These are phyloP conservation scores for Podaxis sp. DNA, from an alignment of 768 basidiomycete species.

Conservation along the genomic window DNA sequence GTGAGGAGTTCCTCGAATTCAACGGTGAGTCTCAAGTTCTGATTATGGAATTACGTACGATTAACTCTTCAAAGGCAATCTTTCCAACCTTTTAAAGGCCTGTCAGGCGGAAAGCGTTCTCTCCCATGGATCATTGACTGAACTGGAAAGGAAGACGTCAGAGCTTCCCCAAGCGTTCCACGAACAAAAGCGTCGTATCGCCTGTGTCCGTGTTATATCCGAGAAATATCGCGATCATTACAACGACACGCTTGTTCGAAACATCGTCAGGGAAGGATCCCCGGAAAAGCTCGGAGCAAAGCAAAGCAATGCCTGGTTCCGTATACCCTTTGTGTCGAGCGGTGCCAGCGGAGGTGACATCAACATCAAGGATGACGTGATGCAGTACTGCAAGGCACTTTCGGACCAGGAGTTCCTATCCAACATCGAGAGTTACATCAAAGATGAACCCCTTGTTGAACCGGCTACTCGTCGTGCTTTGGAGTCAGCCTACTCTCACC, in stretches of 20 bases:
- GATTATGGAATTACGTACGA: background rate
- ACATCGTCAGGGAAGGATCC: background rate
- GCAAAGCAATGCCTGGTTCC: background rate
- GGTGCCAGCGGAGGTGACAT: background rate
- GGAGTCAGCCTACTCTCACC: background rate
- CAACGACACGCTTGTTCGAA: background rate
- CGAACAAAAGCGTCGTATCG: conserved; percentile 3
- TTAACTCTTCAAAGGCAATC: background rate
- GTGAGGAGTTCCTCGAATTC: background rate
- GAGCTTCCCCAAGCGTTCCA: background rate
- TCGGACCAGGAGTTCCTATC: background rate
- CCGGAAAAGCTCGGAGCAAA: background rate
- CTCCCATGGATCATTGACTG: too few species aligned
- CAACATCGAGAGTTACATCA: background rate
- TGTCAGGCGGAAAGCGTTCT: too few species aligned
- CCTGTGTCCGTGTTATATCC: background rate
- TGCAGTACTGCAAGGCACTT: background rate
- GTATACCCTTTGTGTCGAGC: background rate
- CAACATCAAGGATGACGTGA: background rate
- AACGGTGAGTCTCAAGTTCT: background rate
- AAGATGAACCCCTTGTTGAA: conserved; percentile 6
- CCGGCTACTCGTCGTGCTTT: background rate
- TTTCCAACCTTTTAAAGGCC: background rate
- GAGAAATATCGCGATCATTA: background rate
- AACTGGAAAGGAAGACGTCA: too few species aligned